Base-by-base conservation (phyloP, 2,329 filamentous ascomycete species). In the Cordyceps cicadae region DNA sequence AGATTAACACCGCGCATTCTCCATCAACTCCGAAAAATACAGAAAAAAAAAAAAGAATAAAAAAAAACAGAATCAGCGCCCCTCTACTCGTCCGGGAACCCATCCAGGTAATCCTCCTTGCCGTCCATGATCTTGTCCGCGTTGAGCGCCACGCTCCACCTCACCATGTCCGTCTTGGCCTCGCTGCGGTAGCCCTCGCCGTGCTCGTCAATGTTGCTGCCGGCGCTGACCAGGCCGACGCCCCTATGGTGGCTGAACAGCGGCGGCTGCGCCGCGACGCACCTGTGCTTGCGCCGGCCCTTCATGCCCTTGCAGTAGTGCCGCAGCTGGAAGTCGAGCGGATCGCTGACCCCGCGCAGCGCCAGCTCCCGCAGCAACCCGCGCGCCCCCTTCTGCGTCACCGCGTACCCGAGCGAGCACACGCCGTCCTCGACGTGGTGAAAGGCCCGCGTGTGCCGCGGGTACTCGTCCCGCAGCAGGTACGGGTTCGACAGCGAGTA, bases 221-320 rank as follows among this genome's bases (percentile, higher is more conserved):
- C 63, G 24, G 63, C 67, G 50, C 65, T 69, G 3, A 51, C n/a
- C 1, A 64, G 65, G 4, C 78, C 79, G 0, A 70, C 70, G 0
- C 72, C 66, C 3, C 75, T 71, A 62, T 79, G 77, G 15, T 78
- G 75, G 34, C 77, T 72, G 64, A 81, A 77, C 3, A 81, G 66
- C 39, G 71, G 69, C 0, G 77, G 78, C 63, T 72, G 70, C 1
- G 72, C 68, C 0, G 74, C 71, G 63, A 80, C 37, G 67, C 78
- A 74, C 54, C 69, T 72, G 58, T 74, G 70, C 61, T 73, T 63
- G 54, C 68, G 64, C 56, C 71, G 67, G 1, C 70, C 68, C 14
- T 71, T 66, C 1, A 43, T 48, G n/a, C 75, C 75, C 32, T 76
- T 74, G 63, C 79, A 80, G 69, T 78, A 76, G 54, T 76, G 74